These are phyloP conservation scores for Sisymbrium irio DNA, from an alignment of 345 rosid genomes.

Conservation along the genomic window DNA sequence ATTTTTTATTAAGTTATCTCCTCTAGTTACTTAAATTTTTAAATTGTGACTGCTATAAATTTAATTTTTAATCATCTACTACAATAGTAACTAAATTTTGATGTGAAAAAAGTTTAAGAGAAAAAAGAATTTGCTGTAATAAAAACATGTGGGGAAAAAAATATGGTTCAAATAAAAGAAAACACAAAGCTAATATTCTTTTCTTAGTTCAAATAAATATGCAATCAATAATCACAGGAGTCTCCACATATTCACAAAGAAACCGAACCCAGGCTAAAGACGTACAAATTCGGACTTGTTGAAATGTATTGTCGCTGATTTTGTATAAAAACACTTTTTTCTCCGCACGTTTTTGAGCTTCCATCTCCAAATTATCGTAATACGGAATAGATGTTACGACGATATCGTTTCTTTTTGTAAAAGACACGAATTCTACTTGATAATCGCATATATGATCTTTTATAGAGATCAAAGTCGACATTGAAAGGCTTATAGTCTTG, in stretches of 20 bases:
- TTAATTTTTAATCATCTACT: too few species aligned
- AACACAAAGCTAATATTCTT: not conserved
- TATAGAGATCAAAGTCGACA: conserved; percentile 1
- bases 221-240: not conserved
- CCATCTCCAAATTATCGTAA: not conserved
- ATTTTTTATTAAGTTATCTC: too few species aligned
- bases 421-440: conserved; percentile 8
- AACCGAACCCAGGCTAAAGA: not conserved
- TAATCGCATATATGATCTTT: not conserved
- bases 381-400: not conserved
- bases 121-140: too few species aligned
- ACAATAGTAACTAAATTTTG: too few species aligned
- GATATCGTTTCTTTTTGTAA: conserved; percentile 24
- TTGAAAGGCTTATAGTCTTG: conserved; percentile 19
- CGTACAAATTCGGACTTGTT: not conserved
- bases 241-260: conserved; percentile 19
- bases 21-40: too few species aligned
- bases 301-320: not conserved
- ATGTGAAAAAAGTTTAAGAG: too few species aligned
- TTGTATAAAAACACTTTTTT: conserved; percentile 15
- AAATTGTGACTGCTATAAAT: too few species aligned
- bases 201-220: not conserved
- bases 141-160: too few species aligned
- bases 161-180: too few species aligned
- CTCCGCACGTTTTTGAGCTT: not conserved